Percentiles rank a stretch among this genome's conserved stretches.
Conservation (phyloP, 768 basidiomycete species). For the Leccinellum rugosiceps region DNA sequence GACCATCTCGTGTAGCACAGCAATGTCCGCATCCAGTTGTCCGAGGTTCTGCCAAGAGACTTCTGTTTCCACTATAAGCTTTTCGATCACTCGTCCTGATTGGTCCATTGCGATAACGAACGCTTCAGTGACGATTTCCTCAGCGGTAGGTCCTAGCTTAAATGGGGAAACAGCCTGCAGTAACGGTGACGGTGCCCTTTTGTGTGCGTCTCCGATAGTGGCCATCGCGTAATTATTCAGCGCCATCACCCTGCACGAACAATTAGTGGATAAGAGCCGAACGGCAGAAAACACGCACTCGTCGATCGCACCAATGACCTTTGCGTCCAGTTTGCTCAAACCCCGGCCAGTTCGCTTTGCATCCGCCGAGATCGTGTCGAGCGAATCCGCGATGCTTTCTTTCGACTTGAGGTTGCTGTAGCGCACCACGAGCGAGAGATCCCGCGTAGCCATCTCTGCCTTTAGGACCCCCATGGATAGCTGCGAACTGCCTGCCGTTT, state of each 20-base stretch:
- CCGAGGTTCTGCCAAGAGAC: constrained; percentile 52
- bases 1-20: constrained; percentile 54
- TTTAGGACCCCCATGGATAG: constrained; percentile 69
- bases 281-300: constrained; percentile 42
- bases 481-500: constrained; percentile 54
- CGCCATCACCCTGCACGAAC: constrained; percentile 56
- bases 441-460: constrained; percentile 72
- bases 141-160: constrained; percentile 31
- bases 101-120: constrained; percentile 64
- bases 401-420: constrained; percentile 60
- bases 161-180: constrained; percentile 42
- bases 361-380: constrained; percentile 55
- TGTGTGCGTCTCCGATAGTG: constrained; percentile 43
- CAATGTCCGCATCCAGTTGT: constrained; percentile 58
- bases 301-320: constrained; percentile 72
- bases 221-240: constrained; percentile 69
- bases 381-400: constrained; percentile 50
- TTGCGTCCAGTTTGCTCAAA: constrained; percentile 60
- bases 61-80: constrained; percentile 68
- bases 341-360: constrained; percentile 59
- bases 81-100: constrained; percentile 48
- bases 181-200: constrained; percentile 26
- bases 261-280: neutral
- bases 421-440: constrained; percentile 60
- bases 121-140: constrained; percentile 47